Evolutionary conservation across 2,329 filamentous ascomycete species (phyloP), one percentile per base, ranked within the genome.

Genomic region (Penicillium aurantiogriseum): DNA sequence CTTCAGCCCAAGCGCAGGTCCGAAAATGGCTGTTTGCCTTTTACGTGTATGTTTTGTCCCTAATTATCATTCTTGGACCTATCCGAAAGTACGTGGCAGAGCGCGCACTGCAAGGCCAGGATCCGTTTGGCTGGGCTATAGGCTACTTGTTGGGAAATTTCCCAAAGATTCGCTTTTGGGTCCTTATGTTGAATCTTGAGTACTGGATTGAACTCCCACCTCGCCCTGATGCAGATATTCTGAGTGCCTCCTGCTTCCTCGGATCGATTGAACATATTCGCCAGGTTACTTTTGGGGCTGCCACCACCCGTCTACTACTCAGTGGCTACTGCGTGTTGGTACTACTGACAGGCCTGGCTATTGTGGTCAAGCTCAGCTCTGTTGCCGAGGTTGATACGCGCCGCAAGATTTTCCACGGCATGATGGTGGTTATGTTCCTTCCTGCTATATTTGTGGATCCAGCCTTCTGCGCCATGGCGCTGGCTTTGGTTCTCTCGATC

Each of bases 331-430:
- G 88, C 80, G 63, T 87, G 1, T 64, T 75, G 4, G 85, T 95
- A 54, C 82, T 97, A 17, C 71, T 84, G 17, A 71, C 85, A 1
- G 94, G 93, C 0, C 81, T 97, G 36, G 77, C 86, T 10, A 80
- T 90, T 4, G 90, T 97, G 8, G 85, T 94, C 51, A 85, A 82
- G 42, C 83, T 96, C 38, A 90, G 88, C 40, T 80, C 86, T 3
- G 80, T 90, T 49, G 92, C 90, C 64, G 92, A 97, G 75, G 93
- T 99, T 46, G 94, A 99, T 76, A 99, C 94, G 1, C 85, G 94
- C 49, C 87, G 94, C 50, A 99, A 99, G 75, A 90, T 97, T 25
- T 99, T 99, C 73, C 94, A 99, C 74, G 95, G 95, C 65, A 96
- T 93, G 83, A 97, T 97, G 89, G 93, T 97, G 8, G 86, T 87